Conservation (phyloP, 2,329 filamentous ascomycete species). For the Bipolaris oryzae region DNA sequence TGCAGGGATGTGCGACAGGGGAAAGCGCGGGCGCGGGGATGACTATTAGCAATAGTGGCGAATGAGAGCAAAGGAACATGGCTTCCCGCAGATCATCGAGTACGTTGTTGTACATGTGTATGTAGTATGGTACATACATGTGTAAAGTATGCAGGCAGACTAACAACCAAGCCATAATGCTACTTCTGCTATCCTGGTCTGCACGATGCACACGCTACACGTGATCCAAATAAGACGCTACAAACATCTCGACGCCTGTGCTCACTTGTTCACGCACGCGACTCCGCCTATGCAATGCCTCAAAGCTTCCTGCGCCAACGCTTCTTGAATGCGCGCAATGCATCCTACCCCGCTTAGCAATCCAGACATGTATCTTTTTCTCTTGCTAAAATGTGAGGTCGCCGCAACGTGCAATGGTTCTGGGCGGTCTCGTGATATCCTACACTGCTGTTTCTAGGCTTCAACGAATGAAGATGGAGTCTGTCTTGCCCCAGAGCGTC, state of each 20-base stretch:
- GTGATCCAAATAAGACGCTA: slow-evolving; percentile 8
- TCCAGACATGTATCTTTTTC: slow-evolving; percentile 7
- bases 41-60: slow-evolving; percentile 24
- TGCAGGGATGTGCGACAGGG: slow-evolving; percentile 20
- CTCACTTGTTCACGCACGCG: slow-evolving; percentile 7
- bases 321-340: background rate
- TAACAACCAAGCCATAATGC: background rate
- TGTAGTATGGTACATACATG: too few species aligned
- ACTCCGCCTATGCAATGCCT: slow-evolving; percentile 16
- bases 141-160: background rate
- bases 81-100: too few species aligned
- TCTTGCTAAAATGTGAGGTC: slow-evolving; percentile 6
- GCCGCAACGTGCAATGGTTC: background rate
- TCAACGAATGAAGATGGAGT: slow-evolving; percentile 67
- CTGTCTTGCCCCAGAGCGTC: slow-evolving; percentile 64
- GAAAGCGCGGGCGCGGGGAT: slow-evolving; percentile 19
- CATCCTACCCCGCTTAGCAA: slow-evolving; percentile 9
- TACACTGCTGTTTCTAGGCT: slow-evolving; percentile 22
- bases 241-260: slow-evolving; percentile 4
- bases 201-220: slow-evolving; percentile 8
- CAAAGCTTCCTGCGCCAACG: slow-evolving; percentile 15
- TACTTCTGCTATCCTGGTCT: slow-evolving; percentile 11
- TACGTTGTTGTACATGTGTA: too few species aligned
- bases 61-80: background rate
- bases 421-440: slow-evolving; percentile 21